These are phyloP conservation scores for Rhizopus microsporus DNA, from an alignment of 371 early-diverging fungal species.

Conservation along the genomic window DNA sequence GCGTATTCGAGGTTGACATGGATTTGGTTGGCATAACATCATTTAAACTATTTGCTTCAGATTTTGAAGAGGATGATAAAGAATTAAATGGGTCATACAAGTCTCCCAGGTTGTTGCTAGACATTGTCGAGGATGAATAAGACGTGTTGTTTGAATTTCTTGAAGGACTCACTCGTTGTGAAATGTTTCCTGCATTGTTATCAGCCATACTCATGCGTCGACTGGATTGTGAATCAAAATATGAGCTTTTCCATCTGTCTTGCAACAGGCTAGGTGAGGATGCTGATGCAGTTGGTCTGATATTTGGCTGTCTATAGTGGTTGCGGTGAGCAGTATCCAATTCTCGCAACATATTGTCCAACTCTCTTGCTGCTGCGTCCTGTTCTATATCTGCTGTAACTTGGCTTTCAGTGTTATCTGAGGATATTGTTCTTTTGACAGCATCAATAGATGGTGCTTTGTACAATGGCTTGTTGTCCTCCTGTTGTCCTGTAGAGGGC, in stretches of 20 bases:
- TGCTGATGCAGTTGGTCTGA: conserved; percentile 20
- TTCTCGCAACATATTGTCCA: conserved; percentile 23
- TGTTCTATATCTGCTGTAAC: background rate
- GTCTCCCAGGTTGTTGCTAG: background rate
- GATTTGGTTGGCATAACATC: background rate
- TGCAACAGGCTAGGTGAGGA: conserved; percentile 20
- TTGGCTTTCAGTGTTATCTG: background rate
- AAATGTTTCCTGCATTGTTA: background rate
- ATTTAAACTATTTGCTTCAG: background rate
- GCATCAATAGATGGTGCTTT: conserved; percentile 5
- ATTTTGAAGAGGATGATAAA: conserved; percentile 9
- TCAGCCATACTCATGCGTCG: conserved; percentile 19
- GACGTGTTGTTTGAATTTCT: background rate
- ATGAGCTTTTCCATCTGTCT: conserved; percentile 11
- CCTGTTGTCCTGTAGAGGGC: background rate
- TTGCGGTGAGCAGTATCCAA: conserved; percentile 14
- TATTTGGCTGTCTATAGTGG: conserved; percentile 1
- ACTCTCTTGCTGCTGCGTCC: conserved; percentile 19
- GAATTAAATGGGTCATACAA: conserved; percentile 28
- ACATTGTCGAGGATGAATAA: background rate
- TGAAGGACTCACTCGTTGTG: background rate
- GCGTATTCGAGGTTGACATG: background rate
- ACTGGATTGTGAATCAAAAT: background rate
- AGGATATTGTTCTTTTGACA: background rate
- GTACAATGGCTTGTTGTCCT: conserved; percentile 1